Evolutionary conservation across 805 yeast genomes (phyloP), one percentile per base, ranked within the genome.

Genomic region (Saccharomycopsis fibuligera): DNA sequence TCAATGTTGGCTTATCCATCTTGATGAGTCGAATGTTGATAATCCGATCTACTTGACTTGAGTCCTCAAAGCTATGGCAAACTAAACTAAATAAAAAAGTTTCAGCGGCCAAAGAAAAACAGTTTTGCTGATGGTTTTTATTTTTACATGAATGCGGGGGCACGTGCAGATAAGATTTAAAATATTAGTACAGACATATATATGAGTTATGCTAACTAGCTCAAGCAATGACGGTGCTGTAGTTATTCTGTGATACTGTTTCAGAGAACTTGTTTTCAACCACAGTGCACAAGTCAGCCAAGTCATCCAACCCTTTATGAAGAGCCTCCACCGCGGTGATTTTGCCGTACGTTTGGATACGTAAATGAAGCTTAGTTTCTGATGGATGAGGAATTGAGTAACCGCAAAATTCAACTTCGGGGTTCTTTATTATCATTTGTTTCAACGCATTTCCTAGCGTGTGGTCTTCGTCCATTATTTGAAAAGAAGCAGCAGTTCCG

Each of bases 301-400:
- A 74, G 62, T 90, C 95, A 54, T 85, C 86, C 53, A 93, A 74
- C 22, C 98, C 98, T 65, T 88, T 86, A 59, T 87, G 90, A 38
- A 93, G 73, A 1, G 96, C 98, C 64, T 91, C 96, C 35, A 86
- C 80, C 3, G 98, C 98, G 3, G 97, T 83, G 56, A 79, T 75
- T 6, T 70, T 69, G 27, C 81, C 96, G 62, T 89, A 90, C 1
- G 99, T 93, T 69, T 93, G 99, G 55, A 93, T 88, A 68, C 99
- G 80, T 49, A 93, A 65, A 68, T 93, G 88, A 67, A 93, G 71
- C 57, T 85, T 83, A 53, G 87, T 74, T 68, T 93, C 99, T 31
- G 96, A 86, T 17, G 99, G 99, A 67, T 93, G 99, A 9, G 99
- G 99, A 57, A 93, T 93, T 39, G 97, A 88, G 69, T 93, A 93